phyloP scores from a whole-genome alignment of 108 stramenopile genomes.

The Pseudonitzschia pungens region DNA sequence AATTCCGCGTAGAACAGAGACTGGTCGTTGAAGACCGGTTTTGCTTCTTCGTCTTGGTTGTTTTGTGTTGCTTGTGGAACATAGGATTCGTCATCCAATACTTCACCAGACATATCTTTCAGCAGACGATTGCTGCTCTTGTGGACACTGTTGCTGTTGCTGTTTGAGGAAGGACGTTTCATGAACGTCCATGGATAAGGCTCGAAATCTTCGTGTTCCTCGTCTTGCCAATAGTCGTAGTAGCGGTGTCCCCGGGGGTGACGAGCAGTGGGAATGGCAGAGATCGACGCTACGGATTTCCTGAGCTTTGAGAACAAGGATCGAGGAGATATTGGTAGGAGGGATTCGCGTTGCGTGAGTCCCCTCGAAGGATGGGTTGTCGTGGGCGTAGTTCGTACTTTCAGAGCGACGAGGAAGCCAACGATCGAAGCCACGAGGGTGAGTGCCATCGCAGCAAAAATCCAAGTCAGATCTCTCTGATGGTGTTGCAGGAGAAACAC shows the following conservation, averaged over 20 bases:
- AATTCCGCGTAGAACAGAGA: slow-evolving; percentile 51
- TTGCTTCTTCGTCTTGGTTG: background rate
- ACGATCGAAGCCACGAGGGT: background rate
- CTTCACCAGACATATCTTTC: background rate
- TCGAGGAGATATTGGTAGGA: background rate
- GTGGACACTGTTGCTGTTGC: background rate
- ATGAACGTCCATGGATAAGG: slow-evolving; percentile 21
- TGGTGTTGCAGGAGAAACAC: background rate
- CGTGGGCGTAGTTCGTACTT: background rate
- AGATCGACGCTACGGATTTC: background rate
- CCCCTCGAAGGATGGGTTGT: background rate
- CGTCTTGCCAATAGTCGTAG: slow-evolving; percentile 7
- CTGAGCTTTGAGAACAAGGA: background rate
- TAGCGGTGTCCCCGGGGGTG: background rate
- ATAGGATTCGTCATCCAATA: slow-evolving; percentile 1
- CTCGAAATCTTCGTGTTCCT: background rate
- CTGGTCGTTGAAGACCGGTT: slow-evolving; percentile 43
- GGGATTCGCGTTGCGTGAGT: background rate
- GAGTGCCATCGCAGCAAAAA: background rate
- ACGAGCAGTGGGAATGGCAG: background rate
- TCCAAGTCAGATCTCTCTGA: background rate
- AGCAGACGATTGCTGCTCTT: background rate
- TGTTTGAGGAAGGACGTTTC: slow-evolving; percentile 16
- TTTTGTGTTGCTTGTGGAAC: background rate
- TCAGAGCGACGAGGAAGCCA: background rate